Evolutionary conservation across 2,329 filamentous ascomycete species (phyloP).

Genomic region (Xylariaceae sp.): DNA sequence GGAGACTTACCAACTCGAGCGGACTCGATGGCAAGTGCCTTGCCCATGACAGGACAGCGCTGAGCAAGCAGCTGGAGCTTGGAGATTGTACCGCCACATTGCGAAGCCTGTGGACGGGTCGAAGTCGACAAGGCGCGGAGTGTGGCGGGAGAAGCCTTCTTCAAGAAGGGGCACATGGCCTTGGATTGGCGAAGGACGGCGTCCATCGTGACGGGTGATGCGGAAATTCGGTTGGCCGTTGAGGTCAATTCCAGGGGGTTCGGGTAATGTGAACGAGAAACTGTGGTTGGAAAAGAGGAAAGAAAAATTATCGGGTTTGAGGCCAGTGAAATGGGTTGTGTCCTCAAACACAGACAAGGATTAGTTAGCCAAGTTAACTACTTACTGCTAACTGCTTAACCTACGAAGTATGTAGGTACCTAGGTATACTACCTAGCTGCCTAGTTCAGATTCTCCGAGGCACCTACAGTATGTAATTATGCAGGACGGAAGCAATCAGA

Average conservation of each 20-base stretch:
- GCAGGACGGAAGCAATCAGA: slow-evolving; percentile 13
- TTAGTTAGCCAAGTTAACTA: too few relatives aligned
- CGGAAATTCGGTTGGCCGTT: neutral
- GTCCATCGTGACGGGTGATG: slow-evolving; percentile 69
- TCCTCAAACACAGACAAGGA: neutral
- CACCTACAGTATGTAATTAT: neutral
- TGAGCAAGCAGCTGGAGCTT: slow-evolving; percentile 93
- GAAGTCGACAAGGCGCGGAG: slow-evolving; percentile 86
- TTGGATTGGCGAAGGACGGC: slow-evolving; percentile 92
- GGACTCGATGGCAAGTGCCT: slow-evolving; percentile 88
- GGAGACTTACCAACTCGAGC: slow-evolving; percentile 53
- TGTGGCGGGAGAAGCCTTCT: slow-evolving; percentile 88
- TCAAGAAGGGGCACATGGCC: slow-evolving; percentile 96
- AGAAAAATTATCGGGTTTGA: neutral
- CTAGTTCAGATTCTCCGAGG: too few relatives aligned
- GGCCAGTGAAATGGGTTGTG: neutral
- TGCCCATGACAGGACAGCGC: slow-evolving; percentile 98
- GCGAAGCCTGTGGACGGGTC: slow-evolving; percentile 66
- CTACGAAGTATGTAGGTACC: too few relatives aligned
- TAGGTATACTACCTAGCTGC: too few relatives aligned
- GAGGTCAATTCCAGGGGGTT: neutral
- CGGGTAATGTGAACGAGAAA: neutral
- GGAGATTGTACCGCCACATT: slow-evolving; percentile 90
- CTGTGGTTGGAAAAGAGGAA: neutral
- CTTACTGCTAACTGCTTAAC: too few relatives aligned